Percentiles rank a stretch among this genome's conserved stretches.
phyloP scores from a whole-genome alignment of 441 rosid species.

The Brassica balearica region DNA sequence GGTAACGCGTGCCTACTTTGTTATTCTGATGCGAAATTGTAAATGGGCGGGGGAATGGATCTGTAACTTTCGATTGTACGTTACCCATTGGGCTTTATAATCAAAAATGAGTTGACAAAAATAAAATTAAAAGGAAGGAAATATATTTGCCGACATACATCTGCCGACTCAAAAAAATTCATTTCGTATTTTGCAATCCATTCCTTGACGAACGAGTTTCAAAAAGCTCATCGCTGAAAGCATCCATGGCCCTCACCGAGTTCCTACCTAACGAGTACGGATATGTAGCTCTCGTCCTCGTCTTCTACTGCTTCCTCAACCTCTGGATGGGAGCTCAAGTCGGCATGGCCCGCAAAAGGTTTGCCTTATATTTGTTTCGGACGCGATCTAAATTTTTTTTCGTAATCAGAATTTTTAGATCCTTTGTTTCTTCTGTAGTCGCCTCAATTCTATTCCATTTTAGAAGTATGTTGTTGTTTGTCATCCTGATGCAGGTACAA shows the following conservation, averaged over 20 bases:
- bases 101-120: too few species aligned
- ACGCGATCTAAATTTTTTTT: too few species aligned
- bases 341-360: slow-evolving; percentile 76
- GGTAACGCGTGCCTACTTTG: too few species aligned
- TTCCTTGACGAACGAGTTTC: neutral
- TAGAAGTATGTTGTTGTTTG: neutral
- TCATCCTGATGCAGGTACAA: neutral
- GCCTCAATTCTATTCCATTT: neutral
- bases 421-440: too few species aligned
- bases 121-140: too few species aligned
- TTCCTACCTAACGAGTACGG: slow-evolving; percentile 66
- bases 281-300: slow-evolving; percentile 66
- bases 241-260: slow-evolving; percentile 44
- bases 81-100: too few species aligned
- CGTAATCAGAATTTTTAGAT: neutral
- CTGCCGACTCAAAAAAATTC: neutral
- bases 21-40: too few species aligned
- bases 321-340: slow-evolving; percentile 68
- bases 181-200: neutral
- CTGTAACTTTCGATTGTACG: too few species aligned
- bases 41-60: too few species aligned
- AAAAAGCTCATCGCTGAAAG: neutral
- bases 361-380: neutral
- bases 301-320: slow-evolving; percentile 66
- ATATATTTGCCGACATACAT: neutral